phyloP scores from a whole-genome alignment of 192 early-diverging fungal genomes.

The Coemansia sp. region DNA sequence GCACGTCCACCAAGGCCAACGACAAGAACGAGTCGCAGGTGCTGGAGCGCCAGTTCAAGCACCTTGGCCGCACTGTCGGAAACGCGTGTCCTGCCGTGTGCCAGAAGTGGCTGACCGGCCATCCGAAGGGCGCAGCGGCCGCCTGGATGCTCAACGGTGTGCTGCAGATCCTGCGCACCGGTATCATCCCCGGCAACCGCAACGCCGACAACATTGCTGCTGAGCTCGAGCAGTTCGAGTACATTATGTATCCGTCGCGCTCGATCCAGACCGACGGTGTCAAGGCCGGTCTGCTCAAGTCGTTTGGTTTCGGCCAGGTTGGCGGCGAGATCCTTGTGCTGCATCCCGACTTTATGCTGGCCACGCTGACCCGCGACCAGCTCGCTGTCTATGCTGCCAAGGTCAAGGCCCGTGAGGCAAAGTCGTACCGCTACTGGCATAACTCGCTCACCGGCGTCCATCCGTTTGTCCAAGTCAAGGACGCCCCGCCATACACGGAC shows the following conservation, averaged over 20 bases:
- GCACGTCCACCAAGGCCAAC: conserved; percentile 34
- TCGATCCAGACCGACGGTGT: conserved; percentile 90
- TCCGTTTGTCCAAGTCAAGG: conserved; percentile 87
- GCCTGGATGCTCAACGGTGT: conserved; percentile 97
- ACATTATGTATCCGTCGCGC: conserved; percentile 83
- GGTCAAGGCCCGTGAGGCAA: conserved; percentile 70
- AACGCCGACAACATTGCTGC: conserved; percentile 54
- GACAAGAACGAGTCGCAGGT: conserved; percentile 44
- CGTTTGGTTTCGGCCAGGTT: conserved; percentile 94
- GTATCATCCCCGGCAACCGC: conserved; percentile 90
- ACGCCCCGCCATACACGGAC: conserved; percentile 79
- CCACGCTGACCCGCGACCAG: conserved; percentile 66
- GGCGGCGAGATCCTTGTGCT: conserved; percentile 87
- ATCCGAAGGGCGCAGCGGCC: conserved; percentile 90
- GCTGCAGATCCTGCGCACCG: conserved; percentile 79
- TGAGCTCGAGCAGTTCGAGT: conserved; percentile 77
- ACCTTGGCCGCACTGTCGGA: conserved; percentile 32
- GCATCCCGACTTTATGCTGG: conserved; percentile 86
- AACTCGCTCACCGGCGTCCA: conserved; percentile 80
- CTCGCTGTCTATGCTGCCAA: conserved; percentile 72
- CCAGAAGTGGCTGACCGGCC: conserved; percentile 41
- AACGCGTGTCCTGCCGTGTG: conserved; percentile 32
- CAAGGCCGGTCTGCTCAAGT: conserved; percentile 88
- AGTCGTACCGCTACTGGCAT: conserved; percentile 89
- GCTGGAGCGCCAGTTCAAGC: conserved; percentile 27